Percentiles rank a stretch among this genome's conserved stretches.
Evolutionary conservation across 1,284 basidiomycete genomes (phyloP).

Genomic region (Microbotryum saponariae): DNA sequence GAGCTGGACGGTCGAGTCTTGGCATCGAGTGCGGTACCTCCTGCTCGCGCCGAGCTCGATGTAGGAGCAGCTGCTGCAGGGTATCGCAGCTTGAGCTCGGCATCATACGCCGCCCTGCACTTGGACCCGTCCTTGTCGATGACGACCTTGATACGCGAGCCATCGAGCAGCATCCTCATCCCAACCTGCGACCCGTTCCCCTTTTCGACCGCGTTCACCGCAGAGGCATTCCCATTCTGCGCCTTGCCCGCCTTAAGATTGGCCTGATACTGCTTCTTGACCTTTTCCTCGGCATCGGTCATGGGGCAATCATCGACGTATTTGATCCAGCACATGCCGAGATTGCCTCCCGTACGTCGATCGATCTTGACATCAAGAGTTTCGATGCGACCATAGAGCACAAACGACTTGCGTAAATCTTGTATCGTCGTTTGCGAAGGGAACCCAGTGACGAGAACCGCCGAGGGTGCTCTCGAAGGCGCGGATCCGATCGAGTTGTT

Average conservation of each 20-base stretch:
- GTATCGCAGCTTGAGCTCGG: background rate
- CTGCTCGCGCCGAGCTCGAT: conserved; percentile 3
- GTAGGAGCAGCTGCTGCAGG: background rate
- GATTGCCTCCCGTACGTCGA: conserved; percentile 64
- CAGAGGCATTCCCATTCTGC: conserved; percentile 41
- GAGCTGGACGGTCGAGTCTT: no score
- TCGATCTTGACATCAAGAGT: conserved; percentile 75
- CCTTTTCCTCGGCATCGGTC: conserved; percentile 13
- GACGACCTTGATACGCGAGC: conserved; percentile 39
- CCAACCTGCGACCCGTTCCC: conserved; percentile 44
- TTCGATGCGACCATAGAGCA: conserved; percentile 57
- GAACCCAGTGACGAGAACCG: conserved; percentile 66
- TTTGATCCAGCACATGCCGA: conserved; percentile 74
- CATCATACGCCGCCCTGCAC: no score
- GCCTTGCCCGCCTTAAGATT: conserved; percentile 27
- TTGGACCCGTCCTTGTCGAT: conserved; percentile 13
- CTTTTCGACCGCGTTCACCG: conserved; percentile 38
- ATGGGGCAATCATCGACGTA: conserved; percentile 47
- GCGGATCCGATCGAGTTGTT: conserved; percentile 61
- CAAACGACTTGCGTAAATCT: conserved; percentile 62
- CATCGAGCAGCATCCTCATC: conserved; percentile 37
- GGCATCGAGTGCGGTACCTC: no score
- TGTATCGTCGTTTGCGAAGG: conserved; percentile 62
- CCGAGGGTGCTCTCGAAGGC: conserved; percentile 56
- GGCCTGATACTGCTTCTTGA: conserved; percentile 17